These are phyloP conservation scores for Corylus avellana DNA, from an alignment of 306 rosid genomes.

Conservation along the genomic window DNA sequence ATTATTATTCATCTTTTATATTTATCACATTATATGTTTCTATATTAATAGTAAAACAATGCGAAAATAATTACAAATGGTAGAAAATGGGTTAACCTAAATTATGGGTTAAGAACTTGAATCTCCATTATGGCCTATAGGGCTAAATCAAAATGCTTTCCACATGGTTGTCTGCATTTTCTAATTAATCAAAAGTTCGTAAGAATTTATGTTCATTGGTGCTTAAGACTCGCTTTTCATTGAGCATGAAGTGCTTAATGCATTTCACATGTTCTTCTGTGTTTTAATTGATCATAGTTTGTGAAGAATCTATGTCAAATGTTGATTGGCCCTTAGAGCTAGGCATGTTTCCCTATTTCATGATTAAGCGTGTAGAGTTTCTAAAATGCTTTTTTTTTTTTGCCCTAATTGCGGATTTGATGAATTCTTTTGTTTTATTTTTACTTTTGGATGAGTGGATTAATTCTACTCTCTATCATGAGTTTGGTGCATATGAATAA, in stretches of 20 bases:
- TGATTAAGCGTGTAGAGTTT: neutral
- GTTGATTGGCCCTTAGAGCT: neutral
- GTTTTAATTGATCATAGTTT: neutral
- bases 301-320: neutral
- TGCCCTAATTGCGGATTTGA: too few species aligned
- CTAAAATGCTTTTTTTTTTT: too few species aligned
- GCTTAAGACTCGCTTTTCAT: neutral
- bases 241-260: neutral
- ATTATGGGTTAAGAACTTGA: neutral
- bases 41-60: too few species aligned
- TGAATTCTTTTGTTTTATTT: too few species aligned
- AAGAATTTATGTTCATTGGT: neutral
- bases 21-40: too few species aligned
- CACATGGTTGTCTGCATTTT: neutral
- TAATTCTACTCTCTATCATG: too few species aligned
- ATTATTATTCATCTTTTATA: too few species aligned
- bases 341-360: neutral
- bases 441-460: too few species aligned
- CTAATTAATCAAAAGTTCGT: neutral
- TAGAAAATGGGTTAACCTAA: too few species aligned
- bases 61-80: too few species aligned
- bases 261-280: slow-evolving; percentile 12
- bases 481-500: too few species aligned
- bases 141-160: neutral
- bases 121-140: neutral